A percentile compares a stretch with the other conserved stretches of the same genome.
Evolutionary conservation across 805 yeast genomes (phyloP).

Genomic region (Candida saitoana): DNA sequence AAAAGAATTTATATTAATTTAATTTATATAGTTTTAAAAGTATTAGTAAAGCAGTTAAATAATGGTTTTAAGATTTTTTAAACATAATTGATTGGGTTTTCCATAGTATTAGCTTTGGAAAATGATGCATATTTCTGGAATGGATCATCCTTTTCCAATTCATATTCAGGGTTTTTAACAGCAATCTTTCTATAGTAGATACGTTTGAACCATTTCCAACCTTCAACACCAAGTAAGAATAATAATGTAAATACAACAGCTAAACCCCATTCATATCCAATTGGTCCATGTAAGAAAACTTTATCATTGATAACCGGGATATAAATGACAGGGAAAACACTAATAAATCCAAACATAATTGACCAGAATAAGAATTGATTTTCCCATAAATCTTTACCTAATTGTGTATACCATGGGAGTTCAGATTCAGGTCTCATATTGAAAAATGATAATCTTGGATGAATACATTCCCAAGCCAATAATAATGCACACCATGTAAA

Average conservation of each 20-base stretch:
- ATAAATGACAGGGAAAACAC: slow-evolving; percentile 78
- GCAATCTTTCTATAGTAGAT: slow-evolving; percentile 38
- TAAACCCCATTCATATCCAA: slow-evolving; percentile 79
- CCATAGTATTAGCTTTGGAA: slow-evolving; percentile 48
- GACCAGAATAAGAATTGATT: slow-evolving; percentile 84
- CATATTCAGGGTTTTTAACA: slow-evolving; percentile 58
- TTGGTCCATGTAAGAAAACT: slow-evolving; percentile 70
- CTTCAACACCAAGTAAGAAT: slow-evolving; percentile 60
- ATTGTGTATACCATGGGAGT: slow-evolving; percentile 51
- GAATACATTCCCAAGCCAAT: slow-evolving; percentile 82
- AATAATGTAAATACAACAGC: slow-evolving; percentile 55
- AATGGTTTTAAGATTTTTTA: too few relatives aligned
- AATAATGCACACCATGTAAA: slow-evolving; percentile 85
- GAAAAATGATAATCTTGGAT: slow-evolving; percentile 66
- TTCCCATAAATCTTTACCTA: slow-evolving; percentile 61
- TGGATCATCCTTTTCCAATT: slow-evolving; percentile 58
- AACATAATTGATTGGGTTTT: slow-evolving; percentile 5
- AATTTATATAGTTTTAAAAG: too few relatives aligned
- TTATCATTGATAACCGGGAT: slow-evolving; percentile 81
- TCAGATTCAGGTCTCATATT: slow-evolving; percentile 64
- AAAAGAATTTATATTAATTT: too few relatives aligned
- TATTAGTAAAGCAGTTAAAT: too few relatives aligned
- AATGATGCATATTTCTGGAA: slow-evolving; percentile 60
- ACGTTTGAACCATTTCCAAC: slow-evolving; percentile 67
- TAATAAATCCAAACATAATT: slow-evolving; percentile 59